phyloP scores from a whole-genome alignment of 306 rosid genomes.

The Lotus japonicus region DNA sequence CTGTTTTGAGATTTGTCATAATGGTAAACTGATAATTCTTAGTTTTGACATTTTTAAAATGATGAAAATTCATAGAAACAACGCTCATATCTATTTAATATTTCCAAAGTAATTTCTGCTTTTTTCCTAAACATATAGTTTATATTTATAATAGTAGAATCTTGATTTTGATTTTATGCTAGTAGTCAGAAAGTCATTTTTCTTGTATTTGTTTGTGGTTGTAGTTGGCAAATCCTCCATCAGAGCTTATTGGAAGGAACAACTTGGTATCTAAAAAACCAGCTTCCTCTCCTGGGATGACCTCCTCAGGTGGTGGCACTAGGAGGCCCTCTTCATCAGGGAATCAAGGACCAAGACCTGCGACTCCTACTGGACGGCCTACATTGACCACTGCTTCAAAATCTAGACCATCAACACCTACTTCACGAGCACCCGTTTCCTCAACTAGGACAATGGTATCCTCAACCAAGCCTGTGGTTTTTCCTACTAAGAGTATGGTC shows the following conservation, averaged over 20 bases:
- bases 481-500: conserved; percentile 32
- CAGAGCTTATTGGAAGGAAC: conserved; percentile 55
- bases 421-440: conserved; percentile 58
- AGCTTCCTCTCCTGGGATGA: conserved; percentile 64
- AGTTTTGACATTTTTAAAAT: neutral
- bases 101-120: no score
- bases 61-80: neutral
- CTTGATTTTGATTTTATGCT: conserved; percentile 12
- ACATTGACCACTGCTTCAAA: conserved; percentile 52
- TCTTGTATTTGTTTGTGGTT: conserved; percentile 31
- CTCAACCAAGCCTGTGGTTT: conserved; percentile 37
- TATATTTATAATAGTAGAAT: neutral
- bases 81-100: neutral
- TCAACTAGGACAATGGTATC: conserved; percentile 42
- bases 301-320: conserved; percentile 57
- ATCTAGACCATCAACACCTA: conserved; percentile 87
- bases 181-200: conserved; percentile 12
- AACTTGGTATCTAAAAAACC: conserved; percentile 57
- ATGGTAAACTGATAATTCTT: neutral
- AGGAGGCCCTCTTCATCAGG: conserved; percentile 79
- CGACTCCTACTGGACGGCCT: conserved; percentile 80
- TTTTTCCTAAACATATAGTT: neutral
- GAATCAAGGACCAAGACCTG: conserved; percentile 81
- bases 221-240: conserved; percentile 71
- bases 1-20: neutral